Evolutionary conservation across 495 filamentous ascomycete species (phyloP).

Genomic region (Delitschia confertaspora): DNA sequence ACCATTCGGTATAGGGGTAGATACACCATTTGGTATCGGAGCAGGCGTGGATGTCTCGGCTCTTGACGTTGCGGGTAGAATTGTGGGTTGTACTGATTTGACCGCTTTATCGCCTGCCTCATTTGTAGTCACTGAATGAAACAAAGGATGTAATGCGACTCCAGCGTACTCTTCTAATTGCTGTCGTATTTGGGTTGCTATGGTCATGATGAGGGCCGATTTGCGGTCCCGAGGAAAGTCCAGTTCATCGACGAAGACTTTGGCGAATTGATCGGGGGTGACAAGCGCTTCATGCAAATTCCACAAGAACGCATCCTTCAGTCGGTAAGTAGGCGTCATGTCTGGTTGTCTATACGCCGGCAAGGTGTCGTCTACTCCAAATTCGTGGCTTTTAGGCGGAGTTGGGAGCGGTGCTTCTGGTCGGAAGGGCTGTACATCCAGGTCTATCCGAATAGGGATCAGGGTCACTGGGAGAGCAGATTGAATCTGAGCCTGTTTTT

Average conservation of each 20-base stretch:
- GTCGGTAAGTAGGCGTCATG: conserved; percentile 65
- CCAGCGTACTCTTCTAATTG: conserved; percentile 96
- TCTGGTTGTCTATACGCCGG: conserved; percentile 73
- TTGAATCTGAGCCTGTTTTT: conserved; percentile 73
- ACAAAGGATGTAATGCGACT: conserved; percentile 85
- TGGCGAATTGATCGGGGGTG: conserved; percentile 91
- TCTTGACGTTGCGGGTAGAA: conserved; percentile 35
- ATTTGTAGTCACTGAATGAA: conserved; percentile 52
- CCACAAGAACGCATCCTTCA: conserved; percentile 94
- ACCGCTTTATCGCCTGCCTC: conserved; percentile 38
- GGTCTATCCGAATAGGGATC: conserved; percentile 91
- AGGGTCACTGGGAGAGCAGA: conserved; percentile 77
- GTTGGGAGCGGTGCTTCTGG: conserved; percentile 64
- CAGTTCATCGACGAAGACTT: conserved; percentile 82
- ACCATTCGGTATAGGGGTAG: conserved; percentile 11
- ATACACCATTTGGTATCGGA: conserved; percentile 18
- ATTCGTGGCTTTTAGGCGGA: conserved; percentile 52
- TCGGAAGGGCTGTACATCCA: conserved; percentile 75
- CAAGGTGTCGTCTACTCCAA: conserved; percentile 52
- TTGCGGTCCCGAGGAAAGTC: conserved; percentile 67
- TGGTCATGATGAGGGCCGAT: conserved; percentile 56
- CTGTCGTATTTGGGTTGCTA: conserved; percentile 86
- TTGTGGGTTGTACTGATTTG: conserved; percentile 36
- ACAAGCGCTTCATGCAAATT: conserved; percentile 91
- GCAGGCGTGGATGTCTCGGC: conserved; percentile 40